These are phyloP conservation scores for Aspergillus saccharolyticus DNA, from an alignment of 495 filamentous ascomycete species.

Conservation along the genomic window DNA sequence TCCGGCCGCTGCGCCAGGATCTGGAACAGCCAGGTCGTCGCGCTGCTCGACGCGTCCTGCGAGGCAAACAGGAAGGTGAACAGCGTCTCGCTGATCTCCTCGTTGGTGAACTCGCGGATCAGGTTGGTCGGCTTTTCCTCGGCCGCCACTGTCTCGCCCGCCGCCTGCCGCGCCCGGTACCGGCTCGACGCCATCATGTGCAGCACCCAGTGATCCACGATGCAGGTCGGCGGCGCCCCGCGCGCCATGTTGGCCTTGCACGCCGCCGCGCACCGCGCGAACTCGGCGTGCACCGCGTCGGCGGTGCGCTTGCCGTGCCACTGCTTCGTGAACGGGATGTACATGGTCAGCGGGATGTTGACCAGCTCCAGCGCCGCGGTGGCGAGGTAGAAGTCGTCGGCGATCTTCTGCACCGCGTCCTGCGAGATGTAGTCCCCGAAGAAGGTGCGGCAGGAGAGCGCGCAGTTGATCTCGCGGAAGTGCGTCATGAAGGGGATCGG, in stretches of 20 bases:
- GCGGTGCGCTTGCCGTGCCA: conserved; percentile 90
- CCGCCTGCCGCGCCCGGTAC: conserved; percentile 44
- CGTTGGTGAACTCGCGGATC: conserved; percentile 77
- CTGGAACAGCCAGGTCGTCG: conserved; percentile 89
- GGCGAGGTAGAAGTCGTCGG: conserved; percentile 89
- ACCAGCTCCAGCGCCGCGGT: conserved; percentile 92
- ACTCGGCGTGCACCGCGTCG: conserved; percentile 78
- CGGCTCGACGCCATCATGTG: conserved; percentile 71
- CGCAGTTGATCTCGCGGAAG: conserved; percentile 90
- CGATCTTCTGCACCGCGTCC: conserved; percentile 78
- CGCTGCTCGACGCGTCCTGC: conserved; percentile 89
- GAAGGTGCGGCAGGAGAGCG: conserved; percentile 68
- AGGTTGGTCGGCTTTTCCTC: conserved; percentile 70
- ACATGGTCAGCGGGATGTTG: conserved; percentile 78
- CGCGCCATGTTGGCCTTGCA: conserved; percentile 81
- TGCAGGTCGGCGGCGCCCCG: conserved; percentile 74
- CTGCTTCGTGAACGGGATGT: conserved; percentile 87
- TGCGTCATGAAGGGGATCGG: conserved; percentile 73
- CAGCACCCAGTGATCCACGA: conserved; percentile 84
- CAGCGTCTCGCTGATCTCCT: conserved; percentile 84
- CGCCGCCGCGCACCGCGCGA: conserved; percentile 80
- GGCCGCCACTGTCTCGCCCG: conserved; percentile 60
- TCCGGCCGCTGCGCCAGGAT: conserved; percentile 85
- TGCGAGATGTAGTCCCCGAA: conserved; percentile 40
- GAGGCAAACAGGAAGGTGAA: conserved; percentile 97